Conservation (phyloP, 2,329 filamentous ascomycete species). For the Diaporthe amygdali region DNA sequence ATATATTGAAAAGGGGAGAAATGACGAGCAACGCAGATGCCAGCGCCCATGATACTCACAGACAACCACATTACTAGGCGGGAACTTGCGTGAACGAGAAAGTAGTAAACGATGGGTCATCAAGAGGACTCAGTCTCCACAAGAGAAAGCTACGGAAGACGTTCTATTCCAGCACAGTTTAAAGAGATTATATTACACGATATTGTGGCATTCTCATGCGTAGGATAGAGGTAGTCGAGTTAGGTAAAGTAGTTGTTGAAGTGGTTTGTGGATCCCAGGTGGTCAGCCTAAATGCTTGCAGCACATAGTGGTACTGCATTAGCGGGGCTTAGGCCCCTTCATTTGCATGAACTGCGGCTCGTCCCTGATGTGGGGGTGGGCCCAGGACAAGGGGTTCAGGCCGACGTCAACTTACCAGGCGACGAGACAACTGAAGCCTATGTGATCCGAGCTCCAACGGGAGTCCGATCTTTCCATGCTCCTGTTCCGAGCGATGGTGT, state of each 20-base stretch:
- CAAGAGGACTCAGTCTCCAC: too few species aligned
- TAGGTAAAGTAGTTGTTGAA: too few species aligned
- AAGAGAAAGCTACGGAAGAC: too few species aligned
- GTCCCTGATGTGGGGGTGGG: constrained; percentile 17
- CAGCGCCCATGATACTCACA: not conserved
- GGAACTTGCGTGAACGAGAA: too few species aligned
- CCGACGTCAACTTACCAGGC: constrained; percentile 16
- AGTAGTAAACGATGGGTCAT: too few species aligned
- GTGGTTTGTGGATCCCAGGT: not conserved
- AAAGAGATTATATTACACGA: too few species aligned
- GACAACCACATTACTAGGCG: too few species aligned
- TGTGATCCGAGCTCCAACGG: not conserved
- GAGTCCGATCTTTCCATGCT: not conserved
- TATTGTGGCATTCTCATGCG: too few species aligned
- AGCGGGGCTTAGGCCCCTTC: constrained; percentile 1
- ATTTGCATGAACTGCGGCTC: constrained; percentile 5
- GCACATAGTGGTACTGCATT: not conserved
- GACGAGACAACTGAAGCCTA: not conserved
- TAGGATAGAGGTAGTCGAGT: too few species aligned
- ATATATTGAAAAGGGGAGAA: not conserved
- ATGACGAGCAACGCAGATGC: not conserved
- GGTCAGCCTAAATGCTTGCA: not conserved
- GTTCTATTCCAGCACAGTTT: too few species aligned
- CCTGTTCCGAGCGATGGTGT: constrained; percentile 20
- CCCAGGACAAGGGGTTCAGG: constrained; percentile 1